Percentiles rank a stretch among this genome's conserved stretches.
These are phyloP conservation scores for Phylloporus arenicola DNA, from an alignment of 768 basidiomycete genomes.

Conservation along the genomic window DNA sequence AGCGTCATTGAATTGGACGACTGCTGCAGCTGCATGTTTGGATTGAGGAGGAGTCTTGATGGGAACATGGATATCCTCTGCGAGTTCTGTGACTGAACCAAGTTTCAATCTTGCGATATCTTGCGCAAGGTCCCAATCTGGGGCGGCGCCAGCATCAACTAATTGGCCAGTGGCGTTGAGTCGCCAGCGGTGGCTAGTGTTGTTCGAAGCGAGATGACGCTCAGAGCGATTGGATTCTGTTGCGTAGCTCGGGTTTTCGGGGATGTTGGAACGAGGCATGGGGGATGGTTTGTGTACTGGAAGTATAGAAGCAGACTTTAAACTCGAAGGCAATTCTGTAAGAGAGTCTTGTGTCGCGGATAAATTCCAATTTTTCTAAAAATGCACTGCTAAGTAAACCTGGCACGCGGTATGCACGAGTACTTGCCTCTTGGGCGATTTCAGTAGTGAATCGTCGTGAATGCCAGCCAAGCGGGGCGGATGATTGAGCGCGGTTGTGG, in stretches of 20 bases:
- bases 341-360: constrained; percentile 37
- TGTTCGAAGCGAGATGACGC: constrained; percentile 35
- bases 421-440: constrained; percentile 42
- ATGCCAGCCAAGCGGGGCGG: constrained; percentile 43
- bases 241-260: constrained; percentile 18
- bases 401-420: constrained; percentile 23
- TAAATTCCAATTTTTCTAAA: constrained; percentile 45
- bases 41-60: constrained; percentile 67
- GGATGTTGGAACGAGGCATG: constrained; percentile 44
- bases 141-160: constrained; percentile 46
- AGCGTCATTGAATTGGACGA: constrained; percentile 54
- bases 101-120: constrained; percentile 71
- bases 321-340: constrained; percentile 30
- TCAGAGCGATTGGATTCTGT: constrained; percentile 32
- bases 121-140: constrained; percentile 69
- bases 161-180: constrained; percentile 60
- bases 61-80: constrained; percentile 46
- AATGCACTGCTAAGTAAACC: constrained; percentile 13
- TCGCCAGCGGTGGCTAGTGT: constrained; percentile 51
- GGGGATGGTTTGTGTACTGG: constrained; percentile 36
- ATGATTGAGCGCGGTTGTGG: constrained; percentile 27
- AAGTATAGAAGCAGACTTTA: constrained; percentile 28
- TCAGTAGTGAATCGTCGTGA: constrained; percentile 33
- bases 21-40: constrained; percentile 46
- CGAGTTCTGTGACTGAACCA: constrained; percentile 45